Evolutionary conservation across 148 eudicot species (phyloP), one percentile per base, ranked within the genome.

Genomic region (Rhododendron simsii): DNA sequence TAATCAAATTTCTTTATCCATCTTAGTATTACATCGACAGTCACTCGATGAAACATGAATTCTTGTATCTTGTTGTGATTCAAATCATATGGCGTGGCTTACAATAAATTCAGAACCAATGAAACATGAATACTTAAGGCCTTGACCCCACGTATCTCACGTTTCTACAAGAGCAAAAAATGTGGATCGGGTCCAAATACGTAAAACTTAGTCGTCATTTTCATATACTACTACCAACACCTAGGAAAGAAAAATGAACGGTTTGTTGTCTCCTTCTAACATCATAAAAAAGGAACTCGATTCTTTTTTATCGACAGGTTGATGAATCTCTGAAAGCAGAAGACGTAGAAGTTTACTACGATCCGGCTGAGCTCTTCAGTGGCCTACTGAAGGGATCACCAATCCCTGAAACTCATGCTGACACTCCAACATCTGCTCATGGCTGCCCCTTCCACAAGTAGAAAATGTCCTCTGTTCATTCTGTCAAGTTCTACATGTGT

Each of bases 331-430:
- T 94, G 76, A 89, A 80, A 81, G 96, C 92, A 4, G 98, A 95
- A 57, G 96, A 95, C 57, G 96, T 89, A 39, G 98, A 95, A 81
- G 84, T 95, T n/a, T 93, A 93, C 86, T 94, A 91, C 81, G 98
- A 95, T 77, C 95, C 98, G 41, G 92, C 92, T 2, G 96, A 95
- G 88, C 91, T 94, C 2, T 89, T 95, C 57, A 90, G 89, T 0
- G 93, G 91, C 14, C 88, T 94, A 0, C 87, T 95, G 3, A 92
- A 93, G 75, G 95, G 93, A 75, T 37, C 86, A 48, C 47, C 71
- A 35, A 41, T 74, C 11, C 55, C 82, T 28, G 74, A 61, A 37
- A 28, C 85, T 47, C 33, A 13, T 12, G 15, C 28, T 51, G 55
- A 80, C 50, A 28, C 39, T 50, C 28, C 39, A 5, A 28, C 37